Base-by-base conservation (phyloP, 768 basidiomycete genomes). In the Melanogaster broomeanus region DNA sequence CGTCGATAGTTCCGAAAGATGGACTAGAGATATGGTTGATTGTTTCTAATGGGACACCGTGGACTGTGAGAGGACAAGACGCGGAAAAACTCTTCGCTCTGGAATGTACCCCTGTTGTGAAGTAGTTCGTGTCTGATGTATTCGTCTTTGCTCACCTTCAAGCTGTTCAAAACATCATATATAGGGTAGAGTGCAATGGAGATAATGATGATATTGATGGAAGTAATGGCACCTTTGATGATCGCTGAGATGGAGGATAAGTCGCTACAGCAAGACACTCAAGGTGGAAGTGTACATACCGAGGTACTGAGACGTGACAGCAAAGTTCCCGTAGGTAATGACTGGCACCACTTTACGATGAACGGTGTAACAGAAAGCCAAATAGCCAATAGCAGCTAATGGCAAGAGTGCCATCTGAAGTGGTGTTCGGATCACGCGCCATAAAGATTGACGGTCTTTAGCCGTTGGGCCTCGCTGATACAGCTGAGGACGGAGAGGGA, bases 51-150 rank as follows among this genome's bases (percentile, higher is more conserved):
- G 58, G 68, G 22, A 68, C 51, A 27, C 68, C 66, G 2, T 55
- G 33, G n/a, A 9, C 16, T 45, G 2, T 38, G 58, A 4, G 45
- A 46, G 16, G 54, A 39, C 9, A 68, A 30, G 10, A 22, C 41
- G 11, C 66, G 61, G 40, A 68, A 68, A n/a, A 70, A 68, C 37
- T 65, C 64, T 51, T 65, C 64, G 24, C 61, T 61, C 63, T 65
- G 33, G 18, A 28, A 2, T 10, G 12, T 16, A 25, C 5, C 9
- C n/a, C n/a, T n/a, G n/a, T n/a, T n/a, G n/a, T 13, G 7, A 33
- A n/a, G 16, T 12, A 34, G 30, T 25, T 12, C 11, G 3, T 15
- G 10, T 31, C 5, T 9, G 21, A 7, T 16, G 13, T 11, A 42
- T 24, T 16, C 16, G 6, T n/a, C 4, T 2, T 19, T 7, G 13